Percentiles rank a stretch among this genome's conserved stretches.
These are phyloP conservation scores for Cardamine occulta DNA, from an alignment of 345 rosid species.

Conservation along the genomic window DNA sequence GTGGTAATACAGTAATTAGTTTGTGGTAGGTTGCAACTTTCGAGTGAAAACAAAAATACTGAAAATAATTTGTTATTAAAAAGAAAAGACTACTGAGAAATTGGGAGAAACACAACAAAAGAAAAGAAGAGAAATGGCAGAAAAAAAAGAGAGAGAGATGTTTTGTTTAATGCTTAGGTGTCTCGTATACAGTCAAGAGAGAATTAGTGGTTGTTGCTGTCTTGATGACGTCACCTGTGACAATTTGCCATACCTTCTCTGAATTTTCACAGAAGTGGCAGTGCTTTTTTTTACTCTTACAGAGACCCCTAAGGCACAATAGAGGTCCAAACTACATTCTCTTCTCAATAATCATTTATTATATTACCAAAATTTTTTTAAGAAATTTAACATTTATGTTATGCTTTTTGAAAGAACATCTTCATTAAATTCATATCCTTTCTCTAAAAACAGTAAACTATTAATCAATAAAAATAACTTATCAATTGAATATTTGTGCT, in stretches of 20 bases:
- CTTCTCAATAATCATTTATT: not conserved
- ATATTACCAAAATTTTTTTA: not conserved
- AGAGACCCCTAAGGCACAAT: constrained; percentile 27
- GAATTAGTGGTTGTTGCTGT: constrained; percentile 54
- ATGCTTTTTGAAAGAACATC: not conserved
- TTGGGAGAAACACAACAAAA: not conserved
- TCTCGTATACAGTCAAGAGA: constrained; percentile 33
- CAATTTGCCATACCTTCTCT: constrained; percentile 25
- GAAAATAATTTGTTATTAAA: not conserved
- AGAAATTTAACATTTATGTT: not conserved
- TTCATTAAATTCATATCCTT: not conserved
- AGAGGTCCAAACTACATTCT: constrained; percentile 40
- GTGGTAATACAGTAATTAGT: constrained; percentile 19
- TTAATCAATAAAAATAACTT: not conserved
- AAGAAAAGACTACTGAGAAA: not conserved
- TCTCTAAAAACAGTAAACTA: not conserved
- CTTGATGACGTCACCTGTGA: constrained; percentile 51
- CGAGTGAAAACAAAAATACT: not conserved
- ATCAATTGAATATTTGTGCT: not conserved
- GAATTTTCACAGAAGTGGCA: constrained; percentile 43
- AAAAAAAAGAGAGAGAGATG: not conserved
- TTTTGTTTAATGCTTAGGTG: constrained; percentile 11
- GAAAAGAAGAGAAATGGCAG: not conserved
- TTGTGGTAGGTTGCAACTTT: constrained; percentile 16
- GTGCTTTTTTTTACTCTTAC: constrained; percentile 30